Evolutionary conservation across 257 asterid genomes (phyloP).

Genomic region (Jaltomata sinuosa): DNA sequence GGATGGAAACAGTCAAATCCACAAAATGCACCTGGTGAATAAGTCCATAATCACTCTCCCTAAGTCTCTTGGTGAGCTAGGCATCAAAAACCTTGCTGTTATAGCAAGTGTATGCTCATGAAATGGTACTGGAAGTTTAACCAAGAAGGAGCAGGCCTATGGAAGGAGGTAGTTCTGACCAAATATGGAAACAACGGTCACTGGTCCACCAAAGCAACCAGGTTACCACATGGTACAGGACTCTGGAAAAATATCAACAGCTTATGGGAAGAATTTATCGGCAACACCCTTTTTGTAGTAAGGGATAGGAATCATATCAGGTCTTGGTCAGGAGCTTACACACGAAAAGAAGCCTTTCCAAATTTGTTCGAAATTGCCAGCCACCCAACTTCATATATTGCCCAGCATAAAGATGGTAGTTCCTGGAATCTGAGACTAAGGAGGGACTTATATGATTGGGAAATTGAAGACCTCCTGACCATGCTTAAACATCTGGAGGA

Average conservation of each 20-base stretch:
- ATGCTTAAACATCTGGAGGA: not conserved
- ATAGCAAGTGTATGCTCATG: not conserved
- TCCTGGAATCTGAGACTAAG: not conserved
- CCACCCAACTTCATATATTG: not conserved
- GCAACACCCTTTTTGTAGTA: too few relatives aligned
- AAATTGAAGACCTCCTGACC: not conserved
- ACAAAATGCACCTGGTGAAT: not conserved
- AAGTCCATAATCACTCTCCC: not conserved
- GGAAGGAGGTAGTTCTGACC: not conserved
- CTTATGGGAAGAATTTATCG: not conserved
- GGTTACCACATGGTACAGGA: not conserved
- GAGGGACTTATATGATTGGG: not conserved
- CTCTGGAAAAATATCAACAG: not conserved
- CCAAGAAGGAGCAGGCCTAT: not conserved
- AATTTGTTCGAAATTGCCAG: not conserved
- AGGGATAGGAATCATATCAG: not conserved
- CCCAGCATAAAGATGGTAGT: not conserved
- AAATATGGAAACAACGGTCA: not conserved
- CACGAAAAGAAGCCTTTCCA: not conserved
- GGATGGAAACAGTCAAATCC: too few relatives aligned
- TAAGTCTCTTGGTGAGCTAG: not conserved
- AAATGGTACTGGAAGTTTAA: not conserved
- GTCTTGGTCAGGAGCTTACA: not conserved
- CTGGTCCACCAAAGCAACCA: not conserved
- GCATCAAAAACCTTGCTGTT: not conserved